These are phyloP conservation scores for Zopfia rhizophila DNA, from an alignment of 2,329 filamentous ascomycete species.

Conservation along the genomic window DNA sequence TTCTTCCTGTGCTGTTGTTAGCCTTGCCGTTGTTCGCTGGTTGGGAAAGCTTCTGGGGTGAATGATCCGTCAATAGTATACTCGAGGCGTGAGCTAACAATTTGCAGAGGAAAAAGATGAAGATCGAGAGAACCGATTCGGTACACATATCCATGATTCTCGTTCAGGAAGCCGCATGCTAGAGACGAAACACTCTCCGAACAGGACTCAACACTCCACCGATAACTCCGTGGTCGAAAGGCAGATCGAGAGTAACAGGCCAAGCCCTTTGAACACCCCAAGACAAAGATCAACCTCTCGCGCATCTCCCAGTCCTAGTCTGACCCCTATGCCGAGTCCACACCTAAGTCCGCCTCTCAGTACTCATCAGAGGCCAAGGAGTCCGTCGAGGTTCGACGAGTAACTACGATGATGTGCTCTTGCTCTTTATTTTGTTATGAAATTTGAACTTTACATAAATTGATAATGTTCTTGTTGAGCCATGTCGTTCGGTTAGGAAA, in stretches of 20 bases:
- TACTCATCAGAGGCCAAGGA: conserved; percentile 15
- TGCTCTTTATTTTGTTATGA: too few relatives aligned
- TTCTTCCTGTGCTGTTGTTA: conserved; percentile 41
- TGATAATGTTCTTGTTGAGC: too few relatives aligned
- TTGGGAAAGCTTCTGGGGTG: conserved; percentile 41
- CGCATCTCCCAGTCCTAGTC: conserved; percentile 3
- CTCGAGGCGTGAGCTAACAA: background rate
- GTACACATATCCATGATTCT: conserved; percentile 18
- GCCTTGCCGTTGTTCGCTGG: conserved; percentile 43
- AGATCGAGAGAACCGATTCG: conserved; percentile 33
- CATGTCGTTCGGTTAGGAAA: too few relatives aligned
- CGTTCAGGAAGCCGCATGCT: conserved; percentile 8
- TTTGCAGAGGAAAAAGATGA: conserved; percentile 39
- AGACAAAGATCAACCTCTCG: conserved; percentile 8
- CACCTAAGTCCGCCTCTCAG: conserved; percentile 14
- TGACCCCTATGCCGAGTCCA: background rate
- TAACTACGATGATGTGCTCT: conserved; percentile 6
- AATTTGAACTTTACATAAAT: too few relatives aligned
- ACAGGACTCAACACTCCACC: conserved; percentile 2
- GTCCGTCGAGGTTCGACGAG: conserved; percentile 15
- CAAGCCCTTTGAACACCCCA: conserved; percentile 12
- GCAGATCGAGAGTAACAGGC: conserved; percentile 22
- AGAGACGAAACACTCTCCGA: conserved; percentile 10
- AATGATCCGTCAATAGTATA: conserved; percentile 2
- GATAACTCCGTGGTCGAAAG: conserved; percentile 29